A percentile compares a stretch with the other conserved stretches of the same genome.
Conservation (phyloP, 805 yeast genomes). For the Alloascoidea hylecoeti region DNA sequence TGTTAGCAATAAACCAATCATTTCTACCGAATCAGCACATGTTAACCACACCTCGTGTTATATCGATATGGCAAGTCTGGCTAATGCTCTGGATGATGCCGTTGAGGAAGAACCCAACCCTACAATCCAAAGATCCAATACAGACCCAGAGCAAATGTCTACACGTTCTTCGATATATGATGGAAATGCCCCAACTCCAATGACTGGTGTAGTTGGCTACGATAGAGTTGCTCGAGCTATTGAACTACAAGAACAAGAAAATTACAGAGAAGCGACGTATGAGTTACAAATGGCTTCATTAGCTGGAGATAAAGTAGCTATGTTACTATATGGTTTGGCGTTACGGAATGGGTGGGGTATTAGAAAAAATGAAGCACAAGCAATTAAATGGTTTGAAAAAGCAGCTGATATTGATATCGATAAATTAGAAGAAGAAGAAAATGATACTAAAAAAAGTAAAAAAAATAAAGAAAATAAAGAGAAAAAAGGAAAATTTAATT, state of each 20-base stretch:
- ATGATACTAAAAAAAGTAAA: slow-evolving; percentile 1
- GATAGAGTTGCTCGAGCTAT: not conserved
- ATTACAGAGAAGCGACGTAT: slow-evolving; percentile 53
- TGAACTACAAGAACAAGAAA: slow-evolving; percentile 35
- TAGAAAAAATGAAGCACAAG: slow-evolving; percentile 33
- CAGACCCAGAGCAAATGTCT: not conserved
- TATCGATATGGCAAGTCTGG: slow-evolving; percentile 1
- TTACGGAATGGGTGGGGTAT: slow-evolving; percentile 59
- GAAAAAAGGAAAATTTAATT: slow-evolving; percentile 6
- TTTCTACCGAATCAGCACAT: not conserved
- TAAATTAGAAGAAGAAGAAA: not conserved
- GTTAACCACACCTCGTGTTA: not conserved
- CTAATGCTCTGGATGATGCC: not conserved
- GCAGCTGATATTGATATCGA: slow-evolving; percentile 19
- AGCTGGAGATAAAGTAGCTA: slow-evolving; percentile 49
- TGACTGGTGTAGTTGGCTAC: slow-evolving; percentile 1
- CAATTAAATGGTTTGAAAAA: slow-evolving; percentile 45
- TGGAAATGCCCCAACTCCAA: not conserved
- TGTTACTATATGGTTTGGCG: slow-evolving; percentile 55
- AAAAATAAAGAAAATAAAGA: slow-evolving; percentile 6
- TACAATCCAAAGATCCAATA: not conserved
- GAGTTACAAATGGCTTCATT: slow-evolving; percentile 53
- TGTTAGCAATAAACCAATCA: not conserved
- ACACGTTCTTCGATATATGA: not conserved
- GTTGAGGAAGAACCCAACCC: not conserved